Evolutionary conservation across 202 grass and related monocot species (phyloP).

Genomic region (Panicum hallii): DNA sequence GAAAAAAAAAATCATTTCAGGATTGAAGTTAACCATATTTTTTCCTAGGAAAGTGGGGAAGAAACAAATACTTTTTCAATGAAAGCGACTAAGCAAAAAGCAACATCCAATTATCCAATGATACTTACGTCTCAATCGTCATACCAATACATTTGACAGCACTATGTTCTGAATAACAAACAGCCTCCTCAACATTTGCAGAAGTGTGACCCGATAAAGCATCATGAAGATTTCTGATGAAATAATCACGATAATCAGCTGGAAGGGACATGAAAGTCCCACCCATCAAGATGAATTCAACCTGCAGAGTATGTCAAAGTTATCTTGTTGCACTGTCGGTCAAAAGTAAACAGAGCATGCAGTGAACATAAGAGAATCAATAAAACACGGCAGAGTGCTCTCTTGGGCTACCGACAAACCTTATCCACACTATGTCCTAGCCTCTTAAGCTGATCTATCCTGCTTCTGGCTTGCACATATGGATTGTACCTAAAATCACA

Average conservation of each 20-base stretch:
- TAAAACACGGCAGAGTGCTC: conserved; percentile 30
- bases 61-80: neutral
- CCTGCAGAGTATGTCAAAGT: conserved; percentile 54
- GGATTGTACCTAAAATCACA: conserved; percentile 81
- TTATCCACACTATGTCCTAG: conserved; percentile 99
- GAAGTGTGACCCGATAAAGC: conserved; percentile 92
- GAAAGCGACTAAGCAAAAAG: conserved; percentile 7
- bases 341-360: neutral
- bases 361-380: neutral
- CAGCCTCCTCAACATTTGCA: conserved; percentile 95
- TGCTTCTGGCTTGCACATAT: conserved; percentile 97
- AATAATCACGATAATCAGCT: conserved; percentile 96
- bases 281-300: conserved; percentile 99
- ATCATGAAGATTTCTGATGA: conserved; percentile 99
- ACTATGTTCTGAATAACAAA: conserved; percentile 97
- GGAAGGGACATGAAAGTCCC: conserved; percentile 97
- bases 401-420: conserved; percentile 50
- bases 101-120: neutral
- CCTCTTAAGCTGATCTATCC: conserved; percentile 98
- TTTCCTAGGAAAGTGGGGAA: conserved; percentile 18
- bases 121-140: conserved; percentile 95
- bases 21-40: conserved; percentile 12
- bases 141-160: conserved; percentile 96
- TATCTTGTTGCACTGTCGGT: conserved; percentile 25
- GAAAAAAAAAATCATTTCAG: conserved; percentile 23